Conservation (phyloP, 768 basidiomycete genomes). For the Suillus sp. region DNA sequence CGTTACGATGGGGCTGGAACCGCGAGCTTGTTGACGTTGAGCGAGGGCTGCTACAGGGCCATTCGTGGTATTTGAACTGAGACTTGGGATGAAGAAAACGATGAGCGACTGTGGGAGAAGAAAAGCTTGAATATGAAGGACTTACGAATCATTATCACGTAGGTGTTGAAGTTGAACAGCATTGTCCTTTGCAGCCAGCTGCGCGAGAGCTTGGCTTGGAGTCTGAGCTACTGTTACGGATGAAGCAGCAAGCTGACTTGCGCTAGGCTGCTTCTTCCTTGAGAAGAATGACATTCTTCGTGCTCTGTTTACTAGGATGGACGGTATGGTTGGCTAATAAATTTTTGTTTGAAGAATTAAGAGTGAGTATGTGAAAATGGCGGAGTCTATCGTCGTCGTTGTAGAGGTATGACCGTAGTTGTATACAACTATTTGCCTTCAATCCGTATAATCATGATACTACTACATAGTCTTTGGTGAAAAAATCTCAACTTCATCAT, state of each 20-base stretch:
- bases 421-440: conserved; percentile 1
- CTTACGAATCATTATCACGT: conserved; percentile 40
- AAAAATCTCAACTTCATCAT: not conserved
- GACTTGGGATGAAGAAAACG: not conserved
- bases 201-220: conserved; percentile 68
- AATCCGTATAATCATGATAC: not conserved
- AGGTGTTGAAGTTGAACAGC: conserved; percentile 24
- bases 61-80: conserved; percentile 26
- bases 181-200: conserved; percentile 43
- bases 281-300: conserved; percentile 94
- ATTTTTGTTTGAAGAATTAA: conserved; percentile 8
- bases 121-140: conserved; percentile 17
- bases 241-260: conserved; percentile 43
- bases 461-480: not conserved
- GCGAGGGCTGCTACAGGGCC: conserved; percentile 24
- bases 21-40: conserved; percentile 41
- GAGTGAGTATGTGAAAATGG: conserved; percentile 8
- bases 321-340: conserved; percentile 61
- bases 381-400: not conserved
- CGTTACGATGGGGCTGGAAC: conserved; percentile 30
- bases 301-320: conserved; percentile 57
- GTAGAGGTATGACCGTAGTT: not conserved
- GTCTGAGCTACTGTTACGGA: conserved; percentile 62
- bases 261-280: conserved; percentile 75
- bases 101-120: conserved; percentile 2